A percentile compares a stretch with the other conserved stretches of the same genome.
Evolutionary conservation across 2,329 filamentous ascomycete species (phyloP).

Genomic region (Fusarium sp.): DNA sequence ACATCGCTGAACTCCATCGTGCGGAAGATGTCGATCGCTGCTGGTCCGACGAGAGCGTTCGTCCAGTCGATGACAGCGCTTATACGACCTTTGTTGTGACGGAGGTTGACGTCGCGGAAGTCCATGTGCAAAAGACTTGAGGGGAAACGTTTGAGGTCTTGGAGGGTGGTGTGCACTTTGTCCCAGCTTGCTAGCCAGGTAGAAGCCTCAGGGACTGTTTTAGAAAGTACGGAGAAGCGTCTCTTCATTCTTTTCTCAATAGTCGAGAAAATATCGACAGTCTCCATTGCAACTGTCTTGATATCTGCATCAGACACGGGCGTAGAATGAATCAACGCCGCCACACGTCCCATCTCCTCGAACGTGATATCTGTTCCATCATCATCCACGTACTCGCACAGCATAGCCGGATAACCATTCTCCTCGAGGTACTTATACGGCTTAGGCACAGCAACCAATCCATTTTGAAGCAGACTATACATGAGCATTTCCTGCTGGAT

Average conservation of each 20-base stretch:
- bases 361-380: neutral
- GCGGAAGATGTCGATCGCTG: slow-evolving; percentile 14
- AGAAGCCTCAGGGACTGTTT: neutral
- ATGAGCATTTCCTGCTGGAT: slow-evolving; percentile 19
- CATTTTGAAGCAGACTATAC: neutral
- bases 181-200: slow-evolving; percentile 9
- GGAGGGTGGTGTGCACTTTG: neutral
- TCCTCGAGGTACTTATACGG: slow-evolving; percentile 16
- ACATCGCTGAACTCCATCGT: slow-evolving; percentile 14
- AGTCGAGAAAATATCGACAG: neutral
- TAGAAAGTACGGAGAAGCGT: slow-evolving; percentile 2
- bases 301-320: accelerated
- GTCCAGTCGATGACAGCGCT: slow-evolving; percentile 26
- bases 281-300: neutral
- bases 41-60: slow-evolving; percentile 16
- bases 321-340: slow-evolving; percentile 6
- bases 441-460: neutral
- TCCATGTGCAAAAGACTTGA: slow-evolving; percentile 21
- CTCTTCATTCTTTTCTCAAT: slow-evolving; percentile 18
- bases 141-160: slow-evolving; percentile 1
- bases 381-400: slow-evolving; percentile 23
- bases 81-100: neutral
- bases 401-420: slow-evolving; percentile 11
- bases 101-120: slow-evolving; percentile 24
- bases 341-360: slow-evolving; percentile 21